phyloP scores from a whole-genome alignment of 2,329 filamentous ascomycete species.

The Hirsutella minnesotensis region DNA sequence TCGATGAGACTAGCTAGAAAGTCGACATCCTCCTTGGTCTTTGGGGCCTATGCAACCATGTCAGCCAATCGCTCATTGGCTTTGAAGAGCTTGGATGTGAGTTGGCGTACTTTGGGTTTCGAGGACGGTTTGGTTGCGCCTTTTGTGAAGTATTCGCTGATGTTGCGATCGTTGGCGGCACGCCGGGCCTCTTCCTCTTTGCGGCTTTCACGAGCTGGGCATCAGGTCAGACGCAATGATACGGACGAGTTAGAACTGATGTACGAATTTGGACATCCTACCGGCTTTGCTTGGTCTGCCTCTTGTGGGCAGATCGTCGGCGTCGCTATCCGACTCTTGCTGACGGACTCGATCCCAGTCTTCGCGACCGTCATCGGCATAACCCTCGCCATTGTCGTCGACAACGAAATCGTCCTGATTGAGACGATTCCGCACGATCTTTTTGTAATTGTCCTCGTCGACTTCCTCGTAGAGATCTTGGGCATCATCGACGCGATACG shows the following conservation, averaged over 20 bases:
- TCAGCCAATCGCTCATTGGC: slow-evolving; percentile 1
- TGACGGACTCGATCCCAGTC: slow-evolving; percentile 72
- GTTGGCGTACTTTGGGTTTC: slow-evolving; percentile 61
- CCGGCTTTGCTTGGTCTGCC: slow-evolving; percentile 40
- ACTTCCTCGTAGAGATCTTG: slow-evolving; percentile 88
- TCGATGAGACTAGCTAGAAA: slow-evolving; percentile 78
- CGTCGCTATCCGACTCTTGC: slow-evolving; percentile 64
- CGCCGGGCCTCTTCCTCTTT: slow-evolving; percentile 78
- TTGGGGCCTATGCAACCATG: slow-evolving; percentile 42
- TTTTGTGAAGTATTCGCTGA: slow-evolving; percentile 88
- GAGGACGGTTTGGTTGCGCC: slow-evolving; percentile 53
- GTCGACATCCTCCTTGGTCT: slow-evolving; percentile 77
- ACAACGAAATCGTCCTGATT: slow-evolving; percentile 97
- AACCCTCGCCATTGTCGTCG: slow-evolving; percentile 94
- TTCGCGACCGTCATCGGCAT: slow-evolving; percentile 90
- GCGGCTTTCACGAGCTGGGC: slow-evolving; percentile 67
- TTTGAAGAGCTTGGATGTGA: neutral
- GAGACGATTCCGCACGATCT: slow-evolving; percentile 77
- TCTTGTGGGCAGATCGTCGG: slow-evolving; percentile 21
- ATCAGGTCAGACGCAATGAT: slow-evolving; percentile 3
- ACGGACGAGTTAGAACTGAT: neutral
- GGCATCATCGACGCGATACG: slow-evolving; percentile 77
- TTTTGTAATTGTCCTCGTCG: slow-evolving; percentile 94
- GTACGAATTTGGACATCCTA: slow-evolving; percentile 12
- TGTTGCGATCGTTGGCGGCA: slow-evolving; percentile 81